Conservation (phyloP, 495 filamentous ascomycete genomes). For the Tuber aestivum region DNA sequence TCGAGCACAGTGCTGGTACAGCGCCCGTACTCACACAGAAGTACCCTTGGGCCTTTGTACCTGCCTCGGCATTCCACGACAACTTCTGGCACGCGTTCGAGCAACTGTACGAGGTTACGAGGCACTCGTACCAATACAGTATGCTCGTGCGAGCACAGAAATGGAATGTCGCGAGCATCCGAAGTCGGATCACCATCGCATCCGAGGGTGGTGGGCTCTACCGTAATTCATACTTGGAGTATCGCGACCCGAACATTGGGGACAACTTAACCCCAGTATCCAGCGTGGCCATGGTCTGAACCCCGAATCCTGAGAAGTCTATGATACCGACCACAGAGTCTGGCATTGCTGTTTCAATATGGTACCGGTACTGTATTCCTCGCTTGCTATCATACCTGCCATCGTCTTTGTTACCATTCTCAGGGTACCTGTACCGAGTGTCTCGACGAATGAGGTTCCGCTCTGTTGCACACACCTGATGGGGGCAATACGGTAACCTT, state of each 20-base stretch:
- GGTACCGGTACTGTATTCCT: not conserved
- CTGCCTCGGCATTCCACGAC: not conserved
- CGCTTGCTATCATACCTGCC: not conserved
- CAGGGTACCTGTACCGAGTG: not conserved
- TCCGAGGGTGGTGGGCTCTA: not conserved
- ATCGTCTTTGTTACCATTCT: not conserved
- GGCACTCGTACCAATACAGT: not conserved
- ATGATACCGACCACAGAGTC: not conserved
- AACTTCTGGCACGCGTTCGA: not conserved
- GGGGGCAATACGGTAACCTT: not conserved
- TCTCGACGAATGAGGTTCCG: conserved; percentile 4
- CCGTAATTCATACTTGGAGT: not conserved
- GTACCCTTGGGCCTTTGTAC: not conserved
- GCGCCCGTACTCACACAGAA: no score
- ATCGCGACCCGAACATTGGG: conserved; percentile 1
- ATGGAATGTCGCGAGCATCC: not conserved
- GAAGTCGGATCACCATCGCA: not conserved
- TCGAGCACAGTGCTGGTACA: no score
- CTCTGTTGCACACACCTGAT: conserved; percentile 6
- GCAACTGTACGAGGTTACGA: not conserved
- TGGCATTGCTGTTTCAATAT: not conserved
- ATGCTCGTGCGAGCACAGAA: not conserved
- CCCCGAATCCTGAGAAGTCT: not conserved
- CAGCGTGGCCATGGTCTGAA: not conserved
- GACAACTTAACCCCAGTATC: not conserved